These are phyloP conservation scores for Haberlea rhodopensis DNA, from an alignment of 257 asterid genomes.

Conservation along the genomic window DNA sequence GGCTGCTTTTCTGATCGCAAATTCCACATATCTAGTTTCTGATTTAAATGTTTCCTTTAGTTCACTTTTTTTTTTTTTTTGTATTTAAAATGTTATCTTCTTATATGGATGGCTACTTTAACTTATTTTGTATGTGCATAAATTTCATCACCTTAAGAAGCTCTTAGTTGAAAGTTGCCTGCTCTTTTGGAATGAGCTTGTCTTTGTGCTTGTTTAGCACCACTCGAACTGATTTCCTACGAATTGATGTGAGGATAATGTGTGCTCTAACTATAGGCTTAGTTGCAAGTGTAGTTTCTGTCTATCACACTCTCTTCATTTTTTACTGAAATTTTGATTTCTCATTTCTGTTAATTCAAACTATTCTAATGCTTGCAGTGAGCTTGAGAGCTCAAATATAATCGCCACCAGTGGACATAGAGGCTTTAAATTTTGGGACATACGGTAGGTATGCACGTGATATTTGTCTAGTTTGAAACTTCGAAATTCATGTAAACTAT, in stretches of 20 bases:
- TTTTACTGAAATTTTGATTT: slow-evolving; percentile 16
- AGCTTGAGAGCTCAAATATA: slow-evolving; percentile 54
- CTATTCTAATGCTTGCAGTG: slow-evolving; percentile 46
- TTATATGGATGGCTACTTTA: neutral
- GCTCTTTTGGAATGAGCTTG: neutral
- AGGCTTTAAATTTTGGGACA: slow-evolving; percentile 89
- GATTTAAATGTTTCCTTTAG: neutral
- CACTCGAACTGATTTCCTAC: neutral
- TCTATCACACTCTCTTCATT: neutral
- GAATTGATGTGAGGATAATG: neutral
- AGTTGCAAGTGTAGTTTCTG: slow-evolving; percentile 6
- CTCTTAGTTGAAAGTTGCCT: neutral
- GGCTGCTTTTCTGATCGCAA: slow-evolving; percentile 12
- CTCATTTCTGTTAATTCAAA: slow-evolving; percentile 18
- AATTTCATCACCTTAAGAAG: neutral
- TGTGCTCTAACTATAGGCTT: slow-evolving; percentile 6
- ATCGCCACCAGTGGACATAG: slow-evolving; percentile 64
- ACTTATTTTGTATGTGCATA: slow-evolving; percentile 9
- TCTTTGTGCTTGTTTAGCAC: neutral
- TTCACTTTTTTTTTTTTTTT: neutral
- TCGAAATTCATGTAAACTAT: neutral
- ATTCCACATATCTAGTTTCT: slow-evolving; percentile 7
- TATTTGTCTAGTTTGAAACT: neutral
- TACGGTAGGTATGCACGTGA: slow-evolving; percentile 47
- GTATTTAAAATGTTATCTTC: slow-evolving; percentile 1